Base-by-base conservation (phyloP, 2,329 filamentous ascomycete genomes). In the Gaeumannomyces tritici region DNA sequence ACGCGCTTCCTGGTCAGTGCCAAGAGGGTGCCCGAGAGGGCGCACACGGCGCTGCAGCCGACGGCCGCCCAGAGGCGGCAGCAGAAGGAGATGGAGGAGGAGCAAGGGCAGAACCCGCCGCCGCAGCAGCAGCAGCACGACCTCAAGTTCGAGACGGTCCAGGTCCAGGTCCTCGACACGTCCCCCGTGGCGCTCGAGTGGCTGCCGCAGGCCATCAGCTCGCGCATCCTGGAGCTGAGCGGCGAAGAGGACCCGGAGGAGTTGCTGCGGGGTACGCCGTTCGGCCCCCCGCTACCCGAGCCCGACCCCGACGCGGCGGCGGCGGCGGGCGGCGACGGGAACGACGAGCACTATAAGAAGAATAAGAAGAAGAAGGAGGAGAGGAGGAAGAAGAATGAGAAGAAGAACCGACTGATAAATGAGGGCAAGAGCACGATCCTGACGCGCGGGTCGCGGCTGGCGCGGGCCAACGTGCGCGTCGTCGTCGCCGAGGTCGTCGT, bases 81-180 rank as follows among this genome's bases (percentile, higher is more conserved):
- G 2, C 55, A n/a, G 27, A 24, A 51, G 42, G 24, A 51, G 58
- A 42, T n/a, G n/a, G n/a, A n/a, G n/a, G n/a, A n/a, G n/a, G n/a
- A n/a, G n/a, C n/a, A n/a, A n/a, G n/a, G n/a, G n/a, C n/a, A n/a
- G n/a, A n/a, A n/a, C n/a, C n/a, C n/a, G n/a, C n/a, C n/a, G n/a
- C n/a, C n/a, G n/a, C n/a, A 61, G 11, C 27, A 61, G 15, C 47
- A 61, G 21, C 35, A 4, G 31, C 60, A 62, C 5, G 2, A 11
- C 4, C 1, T 55, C 26, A 27, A 33, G 21, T 12, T 26, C 15
- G 59, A 35, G 13, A 33, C 42, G 11, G 75, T 72, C 65, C 73
- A 79, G 27, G 65, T 79, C 12, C 75, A 82, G 55, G 65, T 83
- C 6, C 70, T 73, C 28, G 71, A 74, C 15, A 66, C 73, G 0